Conservation (phyloP, 371 early-diverging fungal genomes). For the Mortierella sp. region DNA sequence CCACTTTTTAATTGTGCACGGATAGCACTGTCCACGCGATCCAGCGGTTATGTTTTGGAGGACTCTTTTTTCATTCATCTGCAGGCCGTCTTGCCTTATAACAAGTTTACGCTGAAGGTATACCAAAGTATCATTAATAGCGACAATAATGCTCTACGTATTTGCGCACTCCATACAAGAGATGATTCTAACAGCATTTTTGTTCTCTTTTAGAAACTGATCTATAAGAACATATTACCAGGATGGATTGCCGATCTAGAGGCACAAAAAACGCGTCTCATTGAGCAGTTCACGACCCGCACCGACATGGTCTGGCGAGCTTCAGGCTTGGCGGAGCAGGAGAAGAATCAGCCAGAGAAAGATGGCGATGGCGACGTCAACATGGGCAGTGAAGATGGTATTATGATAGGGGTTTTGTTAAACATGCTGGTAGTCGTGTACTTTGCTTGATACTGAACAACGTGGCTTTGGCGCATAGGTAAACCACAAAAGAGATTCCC, state of each 20-base stretch:
- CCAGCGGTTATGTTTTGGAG: slow-evolving; percentile 52
- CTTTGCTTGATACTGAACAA: background rate
- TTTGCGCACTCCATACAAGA: no score
- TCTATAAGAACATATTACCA: slow-evolving; percentile 37
- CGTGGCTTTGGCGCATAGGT: background rate
- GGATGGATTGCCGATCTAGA: slow-evolving; percentile 39
- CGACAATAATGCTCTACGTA: no score
- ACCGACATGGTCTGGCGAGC: slow-evolving; percentile 19
- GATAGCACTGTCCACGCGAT: slow-evolving; percentile 54
- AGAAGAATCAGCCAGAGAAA: slow-evolving; percentile 1
- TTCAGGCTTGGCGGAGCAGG: slow-evolving; percentile 17
- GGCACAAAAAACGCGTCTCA: slow-evolving; percentile 12
- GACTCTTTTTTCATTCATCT: slow-evolving; percentile 59
- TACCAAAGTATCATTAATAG: background rate
- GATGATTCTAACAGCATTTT: background rate
- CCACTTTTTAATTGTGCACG: slow-evolving; percentile 59
- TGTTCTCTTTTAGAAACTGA: slow-evolving; percentile 29
- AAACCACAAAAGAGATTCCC: slow-evolving; percentile 32
- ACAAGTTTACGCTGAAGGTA: slow-evolving; percentile 64
- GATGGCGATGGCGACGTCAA: slow-evolving; percentile 40
- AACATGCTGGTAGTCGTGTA: background rate
- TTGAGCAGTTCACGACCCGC: slow-evolving; percentile 19
- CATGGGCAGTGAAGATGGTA: slow-evolving; percentile 40
- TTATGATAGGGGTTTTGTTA: background rate
- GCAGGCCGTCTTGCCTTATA: slow-evolving; percentile 65